Conservation (phyloP, 2,329 filamentous ascomycete genomes). For the Thelonectria discophora region DNA sequence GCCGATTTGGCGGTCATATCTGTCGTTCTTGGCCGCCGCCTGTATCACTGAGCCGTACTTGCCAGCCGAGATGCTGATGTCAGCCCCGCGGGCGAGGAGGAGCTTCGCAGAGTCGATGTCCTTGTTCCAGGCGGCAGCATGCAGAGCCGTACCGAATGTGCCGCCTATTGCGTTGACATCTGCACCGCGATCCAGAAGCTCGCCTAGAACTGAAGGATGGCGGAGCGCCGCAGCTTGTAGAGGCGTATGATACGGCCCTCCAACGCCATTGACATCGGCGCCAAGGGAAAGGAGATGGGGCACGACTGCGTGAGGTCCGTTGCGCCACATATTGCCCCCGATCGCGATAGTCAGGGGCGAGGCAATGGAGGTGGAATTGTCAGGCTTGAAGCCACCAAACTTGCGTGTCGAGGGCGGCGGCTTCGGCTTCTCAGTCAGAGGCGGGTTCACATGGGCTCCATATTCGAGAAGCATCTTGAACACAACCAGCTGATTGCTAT, state of each 20-base stretch:
- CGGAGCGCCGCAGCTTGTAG: neutral
- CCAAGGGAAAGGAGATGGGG: neutral
- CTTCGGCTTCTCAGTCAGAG: neutral
- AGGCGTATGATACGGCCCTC: neutral
- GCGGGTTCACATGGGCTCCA: neutral
- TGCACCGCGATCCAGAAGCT: neutral
- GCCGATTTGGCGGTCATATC: neutral
- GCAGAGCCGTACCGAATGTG: conserved; percentile 7
- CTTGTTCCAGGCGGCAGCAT: conserved; percentile 9
- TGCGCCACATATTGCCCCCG: neutral
- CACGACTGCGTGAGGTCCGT: neutral
- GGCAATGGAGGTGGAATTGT: neutral
- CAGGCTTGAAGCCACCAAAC: neutral
- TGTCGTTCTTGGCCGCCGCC: conserved; percentile 3
- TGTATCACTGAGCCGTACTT: conserved; percentile 6
- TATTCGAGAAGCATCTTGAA: conserved; percentile 1
- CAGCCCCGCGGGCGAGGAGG: neutral
- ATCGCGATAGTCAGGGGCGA: neutral
- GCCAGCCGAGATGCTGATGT: neutral
- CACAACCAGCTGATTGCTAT: neutral
- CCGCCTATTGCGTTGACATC: conserved; percentile 6
- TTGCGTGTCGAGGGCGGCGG: neutral
- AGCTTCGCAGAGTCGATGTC: neutral
- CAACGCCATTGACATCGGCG: conserved; percentile 1
- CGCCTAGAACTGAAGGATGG: neutral